Evolutionary conservation across 1,284 basidiomycete species (phyloP).

Genomic region (Waitea zeae): DNA sequence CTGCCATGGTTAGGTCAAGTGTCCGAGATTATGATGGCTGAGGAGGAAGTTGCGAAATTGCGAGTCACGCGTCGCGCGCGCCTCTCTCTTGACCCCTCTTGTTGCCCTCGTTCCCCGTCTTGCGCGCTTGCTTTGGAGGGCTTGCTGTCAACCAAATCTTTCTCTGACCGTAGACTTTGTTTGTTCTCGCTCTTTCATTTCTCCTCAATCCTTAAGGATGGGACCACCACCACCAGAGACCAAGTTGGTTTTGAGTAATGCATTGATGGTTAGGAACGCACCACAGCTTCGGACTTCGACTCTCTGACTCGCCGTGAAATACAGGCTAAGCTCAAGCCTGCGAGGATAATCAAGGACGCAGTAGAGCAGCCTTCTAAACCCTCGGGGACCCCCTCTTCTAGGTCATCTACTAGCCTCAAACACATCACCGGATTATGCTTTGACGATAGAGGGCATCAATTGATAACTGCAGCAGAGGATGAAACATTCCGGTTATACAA

Average conservation of each 20-base stretch:
- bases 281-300: constrained; percentile 1
- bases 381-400: constrained; percentile 24
- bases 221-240: constrained; percentile 9
- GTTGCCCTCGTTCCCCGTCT: constrained; percentile 5
- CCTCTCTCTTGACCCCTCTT: constrained; percentile 5
- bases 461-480: constrained; percentile 85
- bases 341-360: constrained; percentile 74
- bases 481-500: constrained; percentile 86
- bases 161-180: too few relatives aligned
- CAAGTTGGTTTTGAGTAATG: constrained; percentile 11
- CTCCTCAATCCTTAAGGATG: constrained; percentile 4
- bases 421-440: constrained; percentile 83
- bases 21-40: constrained; percentile 6
- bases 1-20: constrained; percentile 27
- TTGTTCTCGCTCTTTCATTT: too few relatives aligned
- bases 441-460: constrained; percentile 77
- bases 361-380: constrained; percentile 41
- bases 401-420: constrained; percentile 24
- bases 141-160: too few relatives aligned
- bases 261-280: constrained; percentile 14
- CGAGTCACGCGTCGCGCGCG: constrained; percentile 9
- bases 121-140: too few relatives aligned
- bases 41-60: constrained; percentile 10
- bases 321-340: constrained; percentile 66
- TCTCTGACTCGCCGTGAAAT: not conserved